Percentiles rank a stretch among this genome's conserved stretches.
phyloP scores from a whole-genome alignment of 345 rosid species.

The Salix viminalis region DNA sequence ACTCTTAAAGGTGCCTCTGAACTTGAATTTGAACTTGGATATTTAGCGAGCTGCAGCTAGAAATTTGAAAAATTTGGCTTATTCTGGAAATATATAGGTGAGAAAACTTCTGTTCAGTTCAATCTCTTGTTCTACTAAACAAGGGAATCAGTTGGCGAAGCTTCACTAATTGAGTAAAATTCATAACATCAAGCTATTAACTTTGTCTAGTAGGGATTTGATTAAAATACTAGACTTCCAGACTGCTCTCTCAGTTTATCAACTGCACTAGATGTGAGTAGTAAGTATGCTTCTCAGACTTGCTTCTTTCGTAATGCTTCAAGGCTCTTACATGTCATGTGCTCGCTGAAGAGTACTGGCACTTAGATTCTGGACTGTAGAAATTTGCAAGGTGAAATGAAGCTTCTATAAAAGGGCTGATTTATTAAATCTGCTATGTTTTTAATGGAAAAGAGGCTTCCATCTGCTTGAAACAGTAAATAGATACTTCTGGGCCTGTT shows the following conservation, averaged over 20 bases:
- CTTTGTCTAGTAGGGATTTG: not conserved
- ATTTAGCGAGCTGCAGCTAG: not conserved
- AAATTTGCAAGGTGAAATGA: not conserved
- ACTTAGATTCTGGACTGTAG: not conserved
- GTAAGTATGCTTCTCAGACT: not conserved
- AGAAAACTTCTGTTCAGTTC: not conserved
- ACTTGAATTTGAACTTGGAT: not conserved
- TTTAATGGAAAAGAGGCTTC: not conserved
- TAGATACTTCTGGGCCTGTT: not conserved
- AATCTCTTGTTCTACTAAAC: not conserved
- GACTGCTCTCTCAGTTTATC: not conserved
- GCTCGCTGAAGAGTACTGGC: not conserved
- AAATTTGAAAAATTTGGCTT: not conserved
- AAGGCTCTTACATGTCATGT: not conserved
- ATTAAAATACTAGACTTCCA: not conserved
- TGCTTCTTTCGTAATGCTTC: not conserved
- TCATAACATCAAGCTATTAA: not conserved
- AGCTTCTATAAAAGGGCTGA: not conserved
- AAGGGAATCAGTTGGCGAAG: not conserved
- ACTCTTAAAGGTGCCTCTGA: not conserved
- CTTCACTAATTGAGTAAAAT: not conserved
- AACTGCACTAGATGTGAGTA: not conserved
- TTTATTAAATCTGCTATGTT: not conserved
- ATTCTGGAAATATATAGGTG: not conserved
- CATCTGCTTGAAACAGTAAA: not conserved